Evolutionary conservation across 768 basidiomycete species (phyloP), one percentile per base, ranked within the genome.

Genomic region (Mycena haematopus): DNA sequence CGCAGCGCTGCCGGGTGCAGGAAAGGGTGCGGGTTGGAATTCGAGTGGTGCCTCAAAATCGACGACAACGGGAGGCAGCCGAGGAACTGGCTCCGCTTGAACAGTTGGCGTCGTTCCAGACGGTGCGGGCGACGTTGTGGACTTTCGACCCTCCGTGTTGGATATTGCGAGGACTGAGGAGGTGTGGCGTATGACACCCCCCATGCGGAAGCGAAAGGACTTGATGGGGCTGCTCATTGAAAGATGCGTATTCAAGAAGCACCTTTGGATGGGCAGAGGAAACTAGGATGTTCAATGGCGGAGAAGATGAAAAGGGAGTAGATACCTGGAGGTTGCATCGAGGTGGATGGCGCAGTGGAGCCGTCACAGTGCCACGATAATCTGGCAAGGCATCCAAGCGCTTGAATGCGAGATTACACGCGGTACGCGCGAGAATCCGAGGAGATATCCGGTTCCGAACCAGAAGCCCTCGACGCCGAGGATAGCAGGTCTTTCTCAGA

Each of bases 141-240:
- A 24, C 65, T 52, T 33, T 6, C 31, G 31, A 11, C 31, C 31
- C 31, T 33, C 31, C 47, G 71, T 51, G 42, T 22, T 35, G 13
- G 47, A 13, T 14, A 86, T 75, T 38, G 75, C 73, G 63, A 88
- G 78, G 9, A 82, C 76, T 4, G 84, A 82, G 15, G 89, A 89
- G 3, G 87, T 82, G 53, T 88, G 85, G 8, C 87, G 82, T 71
- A 89, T 78, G 54, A 78, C 83, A 50, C 79, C 81, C 52, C 85
- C 85, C 77, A 90, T 82, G 52, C 89, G 86, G 40, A 79, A 75
- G 74, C 88, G 87, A 70, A 83, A 78, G 50, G n/a, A n/a, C 70
- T 77, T 82, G 66, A 74, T 19, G 22, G 75, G 69, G 63, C 69
- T 74, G 57, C 71, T 74, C 71, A 72, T 75, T n/a, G 63, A 61